phyloP scores from a whole-genome alignment of 2,329 filamentous ascomycete genomes.

The Fusarium sp. region DNA sequence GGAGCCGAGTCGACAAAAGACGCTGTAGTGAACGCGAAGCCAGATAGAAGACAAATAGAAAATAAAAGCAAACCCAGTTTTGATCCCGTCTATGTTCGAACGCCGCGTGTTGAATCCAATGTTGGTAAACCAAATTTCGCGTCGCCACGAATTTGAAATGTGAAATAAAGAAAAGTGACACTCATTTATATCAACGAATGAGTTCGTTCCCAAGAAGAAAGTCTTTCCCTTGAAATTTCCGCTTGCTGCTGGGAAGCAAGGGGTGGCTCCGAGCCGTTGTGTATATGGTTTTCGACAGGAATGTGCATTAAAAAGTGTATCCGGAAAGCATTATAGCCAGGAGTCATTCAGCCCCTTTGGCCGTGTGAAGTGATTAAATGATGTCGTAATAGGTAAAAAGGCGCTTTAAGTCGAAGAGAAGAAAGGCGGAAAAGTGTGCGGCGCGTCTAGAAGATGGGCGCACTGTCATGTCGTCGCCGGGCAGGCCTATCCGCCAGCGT shows the following conservation, averaged over 20 bases:
- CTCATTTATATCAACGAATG: conserved; percentile 24
- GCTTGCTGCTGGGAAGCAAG: conserved; percentile 54
- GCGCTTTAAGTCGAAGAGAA: conserved; percentile 40
- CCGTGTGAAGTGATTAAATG: conserved; percentile 39
- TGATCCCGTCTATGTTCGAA: conserved; percentile 50
- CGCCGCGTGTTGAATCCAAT: conserved; percentile 46
- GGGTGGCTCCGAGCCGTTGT: conserved; percentile 52
- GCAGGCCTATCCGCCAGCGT: conserved; percentile 39
- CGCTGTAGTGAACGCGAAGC: conserved; percentile 12
- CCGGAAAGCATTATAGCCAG: conserved; percentile 46
- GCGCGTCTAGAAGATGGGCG: conserved; percentile 9
- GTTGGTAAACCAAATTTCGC: conserved; percentile 23
- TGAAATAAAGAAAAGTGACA: conserved; percentile 22
- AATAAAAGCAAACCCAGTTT: conserved; percentile 37
- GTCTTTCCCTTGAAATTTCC: conserved; percentile 39
- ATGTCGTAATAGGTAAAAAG: conserved; percentile 39
- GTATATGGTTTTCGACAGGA: conserved; percentile 51
- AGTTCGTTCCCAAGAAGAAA: conserved; percentile 32
- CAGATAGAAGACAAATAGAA: conserved; percentile 21
- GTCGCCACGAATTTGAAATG: conserved; percentile 19
- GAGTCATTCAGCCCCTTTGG: conserved; percentile 34
- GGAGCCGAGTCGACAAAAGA: conserved; percentile 9
- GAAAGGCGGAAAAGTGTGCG: conserved; percentile 25
- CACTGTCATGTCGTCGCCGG: conserved; percentile 29
- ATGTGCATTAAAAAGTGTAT: conserved; percentile 52